These are phyloP conservation scores for Sapria himalayana DNA, from an alignment of 345 rosid genomes.

Conservation along the genomic window DNA sequence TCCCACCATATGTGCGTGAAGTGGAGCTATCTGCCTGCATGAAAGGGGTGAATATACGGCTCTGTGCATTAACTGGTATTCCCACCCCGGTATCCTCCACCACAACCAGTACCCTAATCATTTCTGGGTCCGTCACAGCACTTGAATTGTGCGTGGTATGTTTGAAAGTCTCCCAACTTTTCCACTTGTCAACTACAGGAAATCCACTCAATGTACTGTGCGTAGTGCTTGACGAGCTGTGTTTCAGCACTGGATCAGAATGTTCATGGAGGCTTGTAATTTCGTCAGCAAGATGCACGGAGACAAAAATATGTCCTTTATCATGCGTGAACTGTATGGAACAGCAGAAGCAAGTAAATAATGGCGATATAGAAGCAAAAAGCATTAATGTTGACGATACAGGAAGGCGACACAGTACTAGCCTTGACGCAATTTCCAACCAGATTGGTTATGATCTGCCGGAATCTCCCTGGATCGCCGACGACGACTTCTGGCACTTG, in stretches of 20 bases:
- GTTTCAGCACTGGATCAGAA: constrained; percentile 33
- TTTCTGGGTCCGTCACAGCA: constrained; percentile 13
- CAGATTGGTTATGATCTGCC: constrained; percentile 80
- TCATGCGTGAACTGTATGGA: constrained; percentile 55
- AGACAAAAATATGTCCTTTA: constrained; percentile 68
- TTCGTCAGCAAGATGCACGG: constrained; percentile 63
- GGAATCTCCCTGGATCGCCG: constrained; percentile 75
- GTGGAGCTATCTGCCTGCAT: constrained; percentile 98
- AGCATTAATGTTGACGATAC: background rate
- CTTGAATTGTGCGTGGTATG: constrained; percentile 13
- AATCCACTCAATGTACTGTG: constrained; percentile 47
- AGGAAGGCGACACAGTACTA: constrained; percentile 6
- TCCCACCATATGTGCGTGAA: constrained; percentile 87
- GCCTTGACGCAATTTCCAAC: constrained; percentile 96
- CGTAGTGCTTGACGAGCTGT: constrained; percentile 16
- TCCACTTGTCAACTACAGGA: constrained; percentile 56
- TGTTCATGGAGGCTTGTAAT: constrained; percentile 18
- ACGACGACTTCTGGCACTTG: constrained; percentile 57
- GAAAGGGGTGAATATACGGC: constrained; percentile 75
- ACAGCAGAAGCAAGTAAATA: background rate
- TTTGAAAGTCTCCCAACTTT: constrained; percentile 64
- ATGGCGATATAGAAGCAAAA: background rate
- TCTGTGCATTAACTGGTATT: constrained; percentile 57
- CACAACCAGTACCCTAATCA: constrained; percentile 43
- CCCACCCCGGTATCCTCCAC: constrained; percentile 95